Base-by-base conservation (phyloP, 2,329 filamentous ascomycete species). In the Beauveria pseudobassiana region DNA sequence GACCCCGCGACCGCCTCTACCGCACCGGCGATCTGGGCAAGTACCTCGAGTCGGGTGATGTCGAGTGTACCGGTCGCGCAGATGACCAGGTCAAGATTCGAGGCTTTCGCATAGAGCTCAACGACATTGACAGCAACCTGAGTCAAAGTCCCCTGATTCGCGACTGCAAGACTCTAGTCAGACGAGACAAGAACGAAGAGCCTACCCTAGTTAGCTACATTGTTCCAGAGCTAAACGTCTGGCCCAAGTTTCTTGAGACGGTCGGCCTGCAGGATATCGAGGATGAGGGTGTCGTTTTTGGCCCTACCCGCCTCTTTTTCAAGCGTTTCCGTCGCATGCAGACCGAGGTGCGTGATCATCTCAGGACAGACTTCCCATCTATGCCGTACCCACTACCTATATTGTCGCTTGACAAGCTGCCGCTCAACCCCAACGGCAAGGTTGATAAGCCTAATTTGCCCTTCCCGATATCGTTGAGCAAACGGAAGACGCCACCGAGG, bases 71-170 rank as follows among this genome's bases (percentile, higher is more conserved):
- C 5, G 93, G 93, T 24, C 83, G 95, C 63, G 87, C 86, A 26
- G 93, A 98, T 70, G 84, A 88, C 67, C 93, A 98, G 72, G 90
- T 97, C 77, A 99, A 98, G 80, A 93, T 98, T 66, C 88, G 95
- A 63, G 93, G 93, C 1, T 98, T 97, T 81, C 84, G 93, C 64
- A 96, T 99, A 67, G 95, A 99, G 76, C 86, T 98, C 51, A 89
- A 88, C 65, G 95, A 98, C 67, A 97, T 98, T 67, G 93, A 98
- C 73, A 89, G 82, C 48, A 88, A 96, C 72, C 77, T 97, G 52
- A 89, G 86, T 59, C 82, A 86, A 50, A 85, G 90, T 74, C 86
- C 84, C 1, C 76, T 96, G 26, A 84, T 98, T 26, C 83, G 91
- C 46, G 93, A 98, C 66, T 91, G 89, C 74, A 87, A 91, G 67